Conservation (phyloP, 257 asterid species). For the Nicotiana otophora region DNA sequence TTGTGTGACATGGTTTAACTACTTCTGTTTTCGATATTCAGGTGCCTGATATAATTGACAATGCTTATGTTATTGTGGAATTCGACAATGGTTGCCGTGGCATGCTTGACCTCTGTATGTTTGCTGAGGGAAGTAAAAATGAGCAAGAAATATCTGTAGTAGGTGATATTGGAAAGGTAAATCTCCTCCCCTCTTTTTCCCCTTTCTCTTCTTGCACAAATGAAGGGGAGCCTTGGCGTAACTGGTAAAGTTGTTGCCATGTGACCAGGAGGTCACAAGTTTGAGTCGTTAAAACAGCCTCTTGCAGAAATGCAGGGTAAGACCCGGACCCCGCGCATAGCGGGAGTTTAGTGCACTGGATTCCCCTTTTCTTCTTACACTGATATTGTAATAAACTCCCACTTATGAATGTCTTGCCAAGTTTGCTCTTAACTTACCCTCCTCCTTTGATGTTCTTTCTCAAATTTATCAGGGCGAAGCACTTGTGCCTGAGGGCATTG, state of each 20-base stretch:
- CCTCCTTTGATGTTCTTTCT: not conserved
- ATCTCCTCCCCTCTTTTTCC: not conserved
- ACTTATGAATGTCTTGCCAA: not conserved
- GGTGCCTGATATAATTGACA: constrained; percentile 96
- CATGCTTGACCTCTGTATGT: constrained; percentile 93
- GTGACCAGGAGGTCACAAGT: too few relatives aligned
- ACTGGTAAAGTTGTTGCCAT: too few relatives aligned
- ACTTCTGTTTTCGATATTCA: constrained; percentile 21
- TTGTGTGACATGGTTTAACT: constrained; percentile 15
- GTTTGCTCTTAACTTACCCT: not conserved
- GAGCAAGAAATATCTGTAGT: constrained; percentile 95
- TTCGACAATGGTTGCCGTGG: constrained; percentile 83
- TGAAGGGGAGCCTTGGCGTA: too few relatives aligned
- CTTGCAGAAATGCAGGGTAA: too few relatives aligned
- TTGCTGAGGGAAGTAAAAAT: constrained; percentile 92
- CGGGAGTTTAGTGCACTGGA: too few relatives aligned
- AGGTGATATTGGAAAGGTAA: constrained; percentile 87
- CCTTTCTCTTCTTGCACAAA: not conserved
- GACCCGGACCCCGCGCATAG: too few relatives aligned
- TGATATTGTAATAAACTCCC: not conserved
- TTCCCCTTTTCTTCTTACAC: too few relatives aligned
- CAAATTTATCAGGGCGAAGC: constrained; percentile 70
- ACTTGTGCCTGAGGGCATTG: constrained; percentile 79
- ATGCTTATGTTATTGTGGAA: constrained; percentile 88
- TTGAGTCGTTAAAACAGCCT: too few relatives aligned